These are phyloP conservation scores for Crithidia thermophila DNA, from an alignment of 208 protist species.

Conservation along the genomic window DNA sequence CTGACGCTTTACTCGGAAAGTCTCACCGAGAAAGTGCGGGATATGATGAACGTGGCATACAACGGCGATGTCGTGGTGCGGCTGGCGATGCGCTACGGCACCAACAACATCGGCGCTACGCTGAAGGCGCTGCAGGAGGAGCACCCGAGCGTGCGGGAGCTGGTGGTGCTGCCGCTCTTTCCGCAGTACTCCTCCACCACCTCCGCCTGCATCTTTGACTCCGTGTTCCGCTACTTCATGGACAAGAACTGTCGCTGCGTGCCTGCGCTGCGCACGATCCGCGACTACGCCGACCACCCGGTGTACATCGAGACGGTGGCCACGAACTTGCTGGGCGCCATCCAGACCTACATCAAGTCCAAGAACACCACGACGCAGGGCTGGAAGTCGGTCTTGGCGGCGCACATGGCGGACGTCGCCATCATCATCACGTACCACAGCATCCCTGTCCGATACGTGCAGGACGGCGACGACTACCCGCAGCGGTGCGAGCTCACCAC, in stretches of 20 bases:
- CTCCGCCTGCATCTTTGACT: slow-evolving; percentile 45
- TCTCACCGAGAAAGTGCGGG: slow-evolving; percentile 2
- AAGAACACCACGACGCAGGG: background rate
- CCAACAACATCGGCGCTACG: slow-evolving; percentile 21
- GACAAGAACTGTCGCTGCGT: slow-evolving; percentile 29
- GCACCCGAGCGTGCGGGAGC: slow-evolving; percentile 1
- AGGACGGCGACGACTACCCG: slow-evolving; percentile 42
- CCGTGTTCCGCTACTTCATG: slow-evolving; percentile 36
- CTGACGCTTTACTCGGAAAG: slow-evolving; percentile 17
- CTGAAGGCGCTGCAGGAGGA: slow-evolving; percentile 24
- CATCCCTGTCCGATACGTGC: slow-evolving; percentile 36
- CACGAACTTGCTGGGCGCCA: slow-evolving; percentile 11
- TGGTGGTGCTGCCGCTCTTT: slow-evolving; percentile 58
- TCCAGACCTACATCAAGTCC: slow-evolving; percentile 11
- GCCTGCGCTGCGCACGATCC: slow-evolving; percentile 40
- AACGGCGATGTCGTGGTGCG: slow-evolving; percentile 22
- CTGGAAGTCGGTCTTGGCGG: slow-evolving; percentile 3
- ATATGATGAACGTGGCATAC: background rate
- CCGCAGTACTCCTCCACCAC: slow-evolving; percentile 67
- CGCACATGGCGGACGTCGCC: slow-evolving; percentile 10
- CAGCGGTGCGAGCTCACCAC: slow-evolving; percentile 37
- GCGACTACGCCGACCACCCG: slow-evolving; percentile 46
- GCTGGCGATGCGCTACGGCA: slow-evolving; percentile 38
- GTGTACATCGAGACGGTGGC: slow-evolving; percentile 44
- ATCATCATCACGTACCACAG: slow-evolving; percentile 58